These are phyloP conservation scores for Aspergillus avenaceus DNA, from an alignment of 495 filamentous ascomycete genomes.

Conservation along the genomic window DNA sequence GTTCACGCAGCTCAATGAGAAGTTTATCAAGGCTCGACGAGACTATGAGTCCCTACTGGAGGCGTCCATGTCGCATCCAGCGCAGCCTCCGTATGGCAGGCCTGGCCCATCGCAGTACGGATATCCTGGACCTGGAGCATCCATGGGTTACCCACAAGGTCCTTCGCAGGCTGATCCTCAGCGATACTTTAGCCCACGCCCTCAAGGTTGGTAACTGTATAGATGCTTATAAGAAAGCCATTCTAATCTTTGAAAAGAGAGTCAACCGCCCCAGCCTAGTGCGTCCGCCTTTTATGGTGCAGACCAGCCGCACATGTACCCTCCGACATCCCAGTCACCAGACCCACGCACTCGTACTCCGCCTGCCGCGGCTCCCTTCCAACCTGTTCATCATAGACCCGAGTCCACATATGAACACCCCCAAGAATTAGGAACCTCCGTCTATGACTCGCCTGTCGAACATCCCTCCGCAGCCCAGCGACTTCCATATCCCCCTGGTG, in stretches of 20 bases:
- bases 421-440: constrained; percentile 80
- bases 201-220: constrained; percentile 39
- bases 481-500: constrained; percentile 43
- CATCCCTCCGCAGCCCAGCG: constrained; percentile 27
- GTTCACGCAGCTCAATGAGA: constrained; percentile 96
- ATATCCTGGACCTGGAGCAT: constrained; percentile 51
- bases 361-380: constrained; percentile 34
- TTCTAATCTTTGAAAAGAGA: constrained; percentile 23
- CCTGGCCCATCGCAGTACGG: constrained; percentile 59
- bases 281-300: constrained; percentile 30
- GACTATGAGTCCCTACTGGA: constrained; percentile 96
- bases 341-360: constrained; percentile 41
- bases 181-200: constrained; percentile 64
- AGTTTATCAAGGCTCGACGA: constrained; percentile 96
- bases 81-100: constrained; percentile 68
- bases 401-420: constrained; percentile 74
- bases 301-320: constrained; percentile 35
- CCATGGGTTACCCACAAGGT: constrained; percentile 47
- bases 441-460: constrained; percentile 76
- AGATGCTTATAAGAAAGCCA: neutral
- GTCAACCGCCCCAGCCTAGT: constrained; percentile 25
- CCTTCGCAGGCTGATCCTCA: constrained; percentile 58
- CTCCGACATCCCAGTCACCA: constrained; percentile 37
- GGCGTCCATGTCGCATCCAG: constrained; percentile 86
- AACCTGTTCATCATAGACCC: constrained; percentile 48